These are phyloP conservation scores for Exophiala bonariae DNA, from an alignment of 2,329 filamentous ascomycete genomes.

Conservation along the genomic window DNA sequence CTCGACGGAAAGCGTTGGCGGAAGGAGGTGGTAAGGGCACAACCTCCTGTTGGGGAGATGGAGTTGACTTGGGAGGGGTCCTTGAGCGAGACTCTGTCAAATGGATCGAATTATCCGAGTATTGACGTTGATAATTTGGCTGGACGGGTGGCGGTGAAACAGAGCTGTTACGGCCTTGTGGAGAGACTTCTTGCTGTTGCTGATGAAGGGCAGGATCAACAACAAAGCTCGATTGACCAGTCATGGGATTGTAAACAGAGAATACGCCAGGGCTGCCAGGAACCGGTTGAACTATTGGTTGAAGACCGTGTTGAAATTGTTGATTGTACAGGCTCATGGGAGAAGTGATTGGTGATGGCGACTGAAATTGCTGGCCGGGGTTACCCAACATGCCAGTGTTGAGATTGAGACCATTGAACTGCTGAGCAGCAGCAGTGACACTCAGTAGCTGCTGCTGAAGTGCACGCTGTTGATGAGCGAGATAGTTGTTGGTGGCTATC, in stretches of 20 bases:
- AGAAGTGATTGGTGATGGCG: slow-evolving; percentile 55
- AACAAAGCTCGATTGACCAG: slow-evolving; percentile 79
- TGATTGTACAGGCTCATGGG: slow-evolving; percentile 63
- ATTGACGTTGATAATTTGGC: slow-evolving; percentile 71
- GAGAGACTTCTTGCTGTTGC: slow-evolving; percentile 39
- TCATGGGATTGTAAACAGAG: slow-evolving; percentile 80
- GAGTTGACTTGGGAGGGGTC: slow-evolving; percentile 61
- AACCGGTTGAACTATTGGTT: slow-evolving; percentile 64
- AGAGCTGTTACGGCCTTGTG: slow-evolving; percentile 15
- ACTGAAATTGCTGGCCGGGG: slow-evolving; percentile 50
- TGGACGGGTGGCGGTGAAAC: slow-evolving; percentile 49
- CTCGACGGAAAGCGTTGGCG: slow-evolving; percentile 86
- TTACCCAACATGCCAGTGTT: slow-evolving; percentile 43
- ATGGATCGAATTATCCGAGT: slow-evolving; percentile 65
- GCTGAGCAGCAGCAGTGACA: slow-evolving; percentile 79
- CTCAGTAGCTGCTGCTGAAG: slow-evolving; percentile 89
- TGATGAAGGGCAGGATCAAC: slow-evolving; percentile 65
- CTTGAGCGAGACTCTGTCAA: slow-evolving; percentile 61
- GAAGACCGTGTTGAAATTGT: slow-evolving; percentile 66
- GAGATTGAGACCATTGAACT: slow-evolving; percentile 76
- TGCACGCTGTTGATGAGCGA: slow-evolving; percentile 91
- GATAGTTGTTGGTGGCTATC: slow-evolving; percentile 84
- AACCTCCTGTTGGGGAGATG: slow-evolving; percentile 68
- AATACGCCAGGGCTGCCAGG: slow-evolving; percentile 74
- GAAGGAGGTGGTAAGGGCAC: slow-evolving; percentile 81